Base-by-base conservation (phyloP, 2,329 filamentous ascomycete species). In the Cucurbitaria berberidis region DNA sequence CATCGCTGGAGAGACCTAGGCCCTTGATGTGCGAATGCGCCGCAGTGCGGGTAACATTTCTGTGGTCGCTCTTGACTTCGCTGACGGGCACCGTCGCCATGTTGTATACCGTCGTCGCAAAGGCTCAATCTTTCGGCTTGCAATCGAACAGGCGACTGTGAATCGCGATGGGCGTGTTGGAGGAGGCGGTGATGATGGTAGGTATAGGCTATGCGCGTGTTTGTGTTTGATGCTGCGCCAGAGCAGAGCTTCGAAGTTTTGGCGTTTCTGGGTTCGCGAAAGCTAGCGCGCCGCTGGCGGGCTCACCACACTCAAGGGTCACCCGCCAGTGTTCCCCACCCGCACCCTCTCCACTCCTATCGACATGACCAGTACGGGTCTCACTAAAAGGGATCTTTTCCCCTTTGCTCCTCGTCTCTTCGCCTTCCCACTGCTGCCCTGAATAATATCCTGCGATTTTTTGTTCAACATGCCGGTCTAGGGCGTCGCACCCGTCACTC, bases 1-100 rank as follows among this genome's bases (percentile, higher is more conserved):
- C 95, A 86, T 96, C 91, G 19, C 64, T 65, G 71, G 90, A 90
- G 65, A 99, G 80, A 16, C 95, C 95, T 35, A 99, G 83, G 45
- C 95, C 95, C 76, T 92, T 96, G 84, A 99, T 99, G 78, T 99
- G 95, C 47, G 93, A 97, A 79, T 99, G 95, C 66, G 93, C 90
- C 57, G 95, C 93, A 42, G 95, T 99, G 74, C 95, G 88, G 11
- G 55, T 48, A 19, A 52, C 61, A 80, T 96, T 95, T 77, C 97
- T 93, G 81, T 95, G 92, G 80, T 91, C 93, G 81, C 89, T 89
- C 83, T 96, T 96, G 72, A 96, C 90, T 81, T 96, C 92, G 81
- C 90, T 96, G 67, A 76, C 74, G 11, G 73, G 73, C 51, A 76
- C 73, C 48, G 74, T 70, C 57, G 73, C 73, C 69, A 73, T 74